Percentiles rank a stretch among this genome's conserved stretches.
These are phyloP conservation scores for Amphicarpaea edgeworthii DNA, from an alignment of 306 rosid species.

Conservation along the genomic window DNA sequence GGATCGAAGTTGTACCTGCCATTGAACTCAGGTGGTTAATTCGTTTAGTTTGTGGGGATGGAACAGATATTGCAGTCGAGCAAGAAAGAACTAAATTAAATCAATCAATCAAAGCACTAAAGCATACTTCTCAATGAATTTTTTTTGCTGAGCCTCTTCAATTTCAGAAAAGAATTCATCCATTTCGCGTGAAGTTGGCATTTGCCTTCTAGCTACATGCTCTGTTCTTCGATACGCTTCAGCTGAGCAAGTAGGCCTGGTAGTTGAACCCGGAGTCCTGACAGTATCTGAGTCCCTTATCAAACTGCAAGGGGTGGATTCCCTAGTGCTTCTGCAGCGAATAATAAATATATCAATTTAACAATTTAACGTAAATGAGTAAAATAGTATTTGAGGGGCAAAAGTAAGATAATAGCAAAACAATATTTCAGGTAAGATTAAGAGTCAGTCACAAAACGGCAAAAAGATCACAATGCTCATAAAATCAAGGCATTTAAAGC, in stretches of 20 bases:
- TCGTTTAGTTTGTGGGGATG: conserved; percentile 1
- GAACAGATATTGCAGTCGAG: conserved; percentile 1
- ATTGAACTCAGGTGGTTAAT: conserved; percentile 40
- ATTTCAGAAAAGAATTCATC: conserved; percentile 82
- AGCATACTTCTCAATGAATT: conserved; percentile 82
- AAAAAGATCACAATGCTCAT: background rate
- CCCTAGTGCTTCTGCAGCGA: conserved; percentile 79
- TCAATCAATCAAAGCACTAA: background rate
- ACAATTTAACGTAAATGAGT: conserved; percentile 7
- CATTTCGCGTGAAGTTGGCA: conserved; percentile 79
- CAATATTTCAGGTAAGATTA: conserved; percentile 14
- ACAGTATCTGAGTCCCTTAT: conserved; percentile 72
- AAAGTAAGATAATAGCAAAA: conserved; percentile 10
- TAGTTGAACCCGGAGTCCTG: conserved; percentile 84
- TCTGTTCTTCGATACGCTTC: conserved; percentile 58
- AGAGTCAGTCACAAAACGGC: background rate
- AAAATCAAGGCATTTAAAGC: conserved; percentile 17
- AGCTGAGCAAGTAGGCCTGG: conserved; percentile 69
- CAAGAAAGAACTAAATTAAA: conserved; percentile 3
- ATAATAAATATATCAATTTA: conserved; percentile 27
- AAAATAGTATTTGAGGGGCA: background rate
- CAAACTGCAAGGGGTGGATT: conserved; percentile 94
- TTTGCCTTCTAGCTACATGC: conserved; percentile 61
- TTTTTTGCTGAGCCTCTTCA: conserved; percentile 75
- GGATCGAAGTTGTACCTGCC: conserved; percentile 98